These are phyloP conservation scores for Dianthus caryophyllus DNA, from an alignment of 148 eudicot genomes.

Conservation along the genomic window DNA sequence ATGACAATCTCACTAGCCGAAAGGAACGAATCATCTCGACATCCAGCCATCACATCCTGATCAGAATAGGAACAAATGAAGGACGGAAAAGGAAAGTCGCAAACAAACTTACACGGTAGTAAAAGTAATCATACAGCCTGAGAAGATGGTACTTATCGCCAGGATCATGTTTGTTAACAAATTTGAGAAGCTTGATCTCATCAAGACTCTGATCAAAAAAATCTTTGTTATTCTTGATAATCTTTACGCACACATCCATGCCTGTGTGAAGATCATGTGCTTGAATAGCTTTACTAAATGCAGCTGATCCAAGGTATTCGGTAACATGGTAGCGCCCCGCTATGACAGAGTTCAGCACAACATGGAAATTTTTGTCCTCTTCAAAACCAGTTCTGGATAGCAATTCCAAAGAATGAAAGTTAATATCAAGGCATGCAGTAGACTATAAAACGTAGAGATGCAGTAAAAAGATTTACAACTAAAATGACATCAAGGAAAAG, in stretches of 20 bases:
- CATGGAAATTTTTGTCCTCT: slow-evolving; percentile 97
- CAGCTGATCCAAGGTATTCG: slow-evolving; percentile 99
- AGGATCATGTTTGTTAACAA: slow-evolving; percentile 91
- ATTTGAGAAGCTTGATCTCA: slow-evolving; percentile 97
- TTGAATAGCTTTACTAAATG: slow-evolving; percentile 99
- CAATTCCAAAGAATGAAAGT: slow-evolving; percentile 14
- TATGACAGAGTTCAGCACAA: slow-evolving; percentile 81
- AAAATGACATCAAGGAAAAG: neutral
- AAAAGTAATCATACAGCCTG: slow-evolving; percentile 92
- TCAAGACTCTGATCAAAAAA: slow-evolving; percentile 99
- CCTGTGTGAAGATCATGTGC: slow-evolving; percentile 98
- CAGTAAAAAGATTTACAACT: neutral
- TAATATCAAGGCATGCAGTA: slow-evolving; percentile 10
- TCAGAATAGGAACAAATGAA: neutral
- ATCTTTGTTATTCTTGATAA: slow-evolving; percentile 97
- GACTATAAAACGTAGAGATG: neutral
- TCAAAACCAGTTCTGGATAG: slow-evolving; percentile 79
- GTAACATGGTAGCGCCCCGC: slow-evolving; percentile 99
- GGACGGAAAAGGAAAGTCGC: neutral
- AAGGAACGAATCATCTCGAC: neutral
- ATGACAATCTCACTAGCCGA: neutral
- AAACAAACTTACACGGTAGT: slow-evolving; percentile 78
- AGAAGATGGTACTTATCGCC: slow-evolving; percentile 89
- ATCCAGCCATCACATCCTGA: neutral
- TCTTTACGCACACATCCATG: slow-evolving; percentile 98